These are phyloP conservation scores for Ganoderma lucidum DNA, from an alignment of 1,284 basidiomycete genomes.

Conservation along the genomic window DNA sequence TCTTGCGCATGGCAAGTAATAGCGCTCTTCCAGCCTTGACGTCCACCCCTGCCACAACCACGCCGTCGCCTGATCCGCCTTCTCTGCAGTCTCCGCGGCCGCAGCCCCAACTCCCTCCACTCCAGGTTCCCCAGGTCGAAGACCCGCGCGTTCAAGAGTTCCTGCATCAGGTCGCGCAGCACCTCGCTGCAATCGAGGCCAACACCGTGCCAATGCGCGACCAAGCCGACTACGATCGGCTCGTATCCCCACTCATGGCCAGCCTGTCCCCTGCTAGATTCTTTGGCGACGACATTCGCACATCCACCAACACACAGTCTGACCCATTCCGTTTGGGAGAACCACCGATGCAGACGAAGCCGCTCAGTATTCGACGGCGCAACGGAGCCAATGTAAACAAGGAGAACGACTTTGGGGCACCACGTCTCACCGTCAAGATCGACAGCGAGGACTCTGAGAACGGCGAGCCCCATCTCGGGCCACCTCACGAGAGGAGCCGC, in stretches of 20 bases:
- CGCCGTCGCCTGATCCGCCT: conserved; percentile 37
- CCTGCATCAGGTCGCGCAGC: conserved; percentile 84
- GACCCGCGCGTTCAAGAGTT: conserved; percentile 81
- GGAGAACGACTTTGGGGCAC: conserved; percentile 39
- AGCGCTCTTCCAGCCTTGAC: conserved; percentile 30
- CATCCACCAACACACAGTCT: conserved; percentile 18
- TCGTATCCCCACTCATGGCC: conserved; percentile 27
- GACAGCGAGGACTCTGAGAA: conserved; percentile 34
- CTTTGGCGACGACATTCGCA: conserved; percentile 24
- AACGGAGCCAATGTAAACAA: conserved; percentile 35
- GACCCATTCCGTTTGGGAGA: conserved; percentile 30
- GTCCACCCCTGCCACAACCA: conserved; percentile 35
- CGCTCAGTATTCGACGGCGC: conserved; percentile 43
- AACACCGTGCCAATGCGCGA: conserved; percentile 33
- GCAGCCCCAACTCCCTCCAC: conserved; percentile 43
- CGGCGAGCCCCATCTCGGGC: conserved; percentile 63
- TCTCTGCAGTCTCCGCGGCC: conserved; percentile 39
- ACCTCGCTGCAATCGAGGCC: conserved; percentile 76
- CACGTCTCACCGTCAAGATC: conserved; percentile 39
- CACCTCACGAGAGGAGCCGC: conserved; percentile 49
- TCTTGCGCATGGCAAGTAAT: conserved; percentile 27
- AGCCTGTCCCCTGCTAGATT: conserved; percentile 28
- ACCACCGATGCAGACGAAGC: conserved; percentile 32
- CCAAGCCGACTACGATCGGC: conserved; percentile 23
- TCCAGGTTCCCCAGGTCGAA: conserved; percentile 56